Evolutionary conservation across 2,329 filamentous ascomycete genomes (phyloP).

Genomic region (Curvularia lunata): DNA sequence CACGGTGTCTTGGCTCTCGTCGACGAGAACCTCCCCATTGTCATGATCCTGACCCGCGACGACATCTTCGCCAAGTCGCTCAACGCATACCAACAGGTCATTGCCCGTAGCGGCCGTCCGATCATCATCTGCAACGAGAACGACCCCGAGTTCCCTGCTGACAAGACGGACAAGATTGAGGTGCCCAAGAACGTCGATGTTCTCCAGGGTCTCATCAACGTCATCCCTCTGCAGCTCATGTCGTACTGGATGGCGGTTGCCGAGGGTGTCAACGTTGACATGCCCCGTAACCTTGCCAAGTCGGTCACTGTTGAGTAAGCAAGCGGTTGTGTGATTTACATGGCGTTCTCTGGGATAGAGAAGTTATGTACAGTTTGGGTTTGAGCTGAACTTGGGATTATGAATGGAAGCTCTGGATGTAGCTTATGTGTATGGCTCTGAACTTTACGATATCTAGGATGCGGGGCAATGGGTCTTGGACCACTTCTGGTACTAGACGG

Average conservation of each 20-base stretch:
- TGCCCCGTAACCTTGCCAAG: slow-evolving; percentile 98
- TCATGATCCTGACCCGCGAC: slow-evolving; percentile 98
- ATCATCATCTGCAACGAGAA: slow-evolving; percentile 97
- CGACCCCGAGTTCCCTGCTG: slow-evolving; percentile 86
- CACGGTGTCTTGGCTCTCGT: slow-evolving; percentile 97
- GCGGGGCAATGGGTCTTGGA: slow-evolving; percentile 20
- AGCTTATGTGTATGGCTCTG: slow-evolving; percentile 24
- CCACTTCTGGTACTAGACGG: slow-evolving; percentile 21
- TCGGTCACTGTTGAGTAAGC: slow-evolving; percentile 96
- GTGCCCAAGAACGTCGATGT: slow-evolving; percentile 94
- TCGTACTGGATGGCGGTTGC: slow-evolving; percentile 98
- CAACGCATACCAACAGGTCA: slow-evolving; percentile 99
- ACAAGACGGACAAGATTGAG: slow-evolving; percentile 95
- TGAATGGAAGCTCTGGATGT: slow-evolving; percentile 29
- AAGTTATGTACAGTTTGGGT: slow-evolving; percentile 36
- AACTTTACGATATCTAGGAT: slow-evolving; percentile 27
- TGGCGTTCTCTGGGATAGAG: slow-evolving; percentile 22
- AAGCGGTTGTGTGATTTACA: slow-evolving; percentile 19
- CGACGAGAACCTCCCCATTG: slow-evolving; percentile 97
- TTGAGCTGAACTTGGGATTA: slow-evolving; percentile 24
- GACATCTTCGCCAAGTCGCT: slow-evolving; percentile 98
- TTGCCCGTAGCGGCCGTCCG: slow-evolving; percentile 92
- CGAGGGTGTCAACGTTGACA: slow-evolving; percentile 96
- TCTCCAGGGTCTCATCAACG: slow-evolving; percentile 95
- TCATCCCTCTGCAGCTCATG: slow-evolving; percentile 96